phyloP scores from a whole-genome alignment of 2,329 filamentous ascomycete species.

The Zymoseptoria passerinii region DNA sequence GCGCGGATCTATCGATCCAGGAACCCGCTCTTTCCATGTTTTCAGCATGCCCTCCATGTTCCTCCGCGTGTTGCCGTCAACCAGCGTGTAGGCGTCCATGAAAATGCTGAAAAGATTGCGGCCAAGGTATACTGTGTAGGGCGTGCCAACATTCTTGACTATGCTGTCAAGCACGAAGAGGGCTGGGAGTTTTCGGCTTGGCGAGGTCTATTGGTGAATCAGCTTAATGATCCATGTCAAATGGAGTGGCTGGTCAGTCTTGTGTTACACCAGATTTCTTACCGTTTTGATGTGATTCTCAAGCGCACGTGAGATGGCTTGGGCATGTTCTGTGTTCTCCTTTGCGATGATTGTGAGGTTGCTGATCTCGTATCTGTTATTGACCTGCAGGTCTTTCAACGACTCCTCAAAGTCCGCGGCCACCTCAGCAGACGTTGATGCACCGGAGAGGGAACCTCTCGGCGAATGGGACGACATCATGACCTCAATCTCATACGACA shows the following conservation, averaged over 20 bases:
- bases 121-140: constrained; percentile 91
- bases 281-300: constrained; percentile 93
- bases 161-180: constrained; percentile 97
- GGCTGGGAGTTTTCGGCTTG: constrained; percentile 85
- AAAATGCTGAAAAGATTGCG: constrained; percentile 88
- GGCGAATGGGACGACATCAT: constrained; percentile 50
- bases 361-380: constrained; percentile 91
- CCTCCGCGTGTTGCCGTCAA: constrained; percentile 70
- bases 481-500: constrained; percentile 6
- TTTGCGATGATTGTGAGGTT: constrained; percentile 95
- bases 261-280: constrained; percentile 37
- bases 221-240: constrained; percentile 22
- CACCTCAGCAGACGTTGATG: constrained; percentile 64
- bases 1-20: constrained; percentile 82
- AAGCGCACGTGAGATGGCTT: constrained; percentile 82
- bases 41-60: constrained; percentile 97
- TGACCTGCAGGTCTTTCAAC: constrained; percentile 80
- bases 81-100: constrained; percentile 90
- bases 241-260: neutral
- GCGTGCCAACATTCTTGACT: constrained; percentile 96
- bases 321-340: constrained; percentile 91
- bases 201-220: constrained; percentile 57
- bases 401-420: constrained; percentile 92
- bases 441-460: constrained; percentile 33
- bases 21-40: constrained; percentile 96